Conservation (phyloP, 2,329 filamentous ascomycete species). For the Botrytis galanthina region DNA sequence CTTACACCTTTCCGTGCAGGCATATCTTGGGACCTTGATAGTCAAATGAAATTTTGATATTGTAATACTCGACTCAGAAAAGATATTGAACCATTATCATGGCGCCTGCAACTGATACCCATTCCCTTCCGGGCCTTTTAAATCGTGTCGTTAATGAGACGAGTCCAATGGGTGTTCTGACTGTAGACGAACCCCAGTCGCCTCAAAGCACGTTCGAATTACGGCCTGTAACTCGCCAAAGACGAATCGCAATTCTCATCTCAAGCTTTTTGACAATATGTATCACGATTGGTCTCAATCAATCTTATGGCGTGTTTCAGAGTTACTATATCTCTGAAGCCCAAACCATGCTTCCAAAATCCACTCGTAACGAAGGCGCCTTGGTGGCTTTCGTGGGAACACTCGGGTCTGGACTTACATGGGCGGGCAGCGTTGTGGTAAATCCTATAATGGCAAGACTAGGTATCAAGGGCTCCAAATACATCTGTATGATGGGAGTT, state of each 20-base stretch:
- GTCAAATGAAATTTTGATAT: not conserved
- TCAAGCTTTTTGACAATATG: conserved; percentile 47
- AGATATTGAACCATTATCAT: not conserved
- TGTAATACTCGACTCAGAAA: not conserved
- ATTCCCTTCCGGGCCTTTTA: not conserved
- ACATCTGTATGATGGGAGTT: conserved; percentile 45
- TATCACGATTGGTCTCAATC: conserved; percentile 50
- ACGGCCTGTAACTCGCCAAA: conserved; percentile 34
- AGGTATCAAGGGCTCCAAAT: conserved; percentile 39
- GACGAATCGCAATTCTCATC: conserved; percentile 45
- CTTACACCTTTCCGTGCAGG: not conserved
- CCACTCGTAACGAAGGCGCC: conserved; percentile 42
- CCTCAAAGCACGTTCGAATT: conserved; percentile 42
- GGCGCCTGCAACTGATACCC: conserved; percentile 12
- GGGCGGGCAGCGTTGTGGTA: conserved; percentile 49
- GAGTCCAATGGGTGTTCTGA: not conserved
- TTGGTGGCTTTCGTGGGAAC: conserved; percentile 50
- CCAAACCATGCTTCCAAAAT: conserved; percentile 42
- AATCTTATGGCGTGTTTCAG: conserved; percentile 50
- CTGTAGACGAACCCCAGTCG: not conserved
- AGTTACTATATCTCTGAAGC: conserved; percentile 46
- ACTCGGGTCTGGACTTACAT: conserved; percentile 48
- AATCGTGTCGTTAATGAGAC: conserved; percentile 30
- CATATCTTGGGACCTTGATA: not conserved
- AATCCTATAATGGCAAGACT: conserved; percentile 48